Percentiles rank a stretch among this genome's conserved stretches.
phyloP scores from a whole-genome alignment of 208 protist species.

The Leishmania aethiopica region DNA sequence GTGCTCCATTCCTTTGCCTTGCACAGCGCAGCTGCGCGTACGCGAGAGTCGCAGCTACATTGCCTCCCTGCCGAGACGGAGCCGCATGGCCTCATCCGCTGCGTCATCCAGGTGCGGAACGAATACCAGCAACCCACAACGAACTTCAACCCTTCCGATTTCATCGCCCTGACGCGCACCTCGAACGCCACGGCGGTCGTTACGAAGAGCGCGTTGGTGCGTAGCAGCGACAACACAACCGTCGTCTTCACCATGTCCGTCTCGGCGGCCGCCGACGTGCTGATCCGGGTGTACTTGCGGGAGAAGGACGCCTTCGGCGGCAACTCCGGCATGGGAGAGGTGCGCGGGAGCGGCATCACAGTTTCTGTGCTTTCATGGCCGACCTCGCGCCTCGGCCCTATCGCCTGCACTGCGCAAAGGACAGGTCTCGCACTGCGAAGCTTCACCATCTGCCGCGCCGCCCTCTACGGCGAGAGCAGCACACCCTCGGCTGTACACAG shows the following conservation, averaged over 20 bases:
- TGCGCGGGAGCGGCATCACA: constrained; percentile 43
- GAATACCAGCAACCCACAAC: constrained; percentile 39
- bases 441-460: constrained; percentile 33
- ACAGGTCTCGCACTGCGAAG: constrained; percentile 37
- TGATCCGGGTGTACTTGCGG: constrained; percentile 36
- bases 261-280: constrained; percentile 29
- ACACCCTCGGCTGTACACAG: constrained; percentile 33
- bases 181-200: constrained; percentile 29
- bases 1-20: constrained; percentile 2
- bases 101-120: constrained; percentile 46
- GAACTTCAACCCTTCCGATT: constrained; percentile 37
- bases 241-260: constrained; percentile 39
- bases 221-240: constrained; percentile 42
- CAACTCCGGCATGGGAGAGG: constrained; percentile 7
- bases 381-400: constrained; percentile 33
- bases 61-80: constrained; percentile 40
- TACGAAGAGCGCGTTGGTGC: constrained; percentile 25
- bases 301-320: not conserved
- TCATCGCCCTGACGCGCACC: constrained; percentile 26
- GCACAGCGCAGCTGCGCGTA: constrained; percentile 14
- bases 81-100: constrained; percentile 28
- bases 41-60: constrained; percentile 35
- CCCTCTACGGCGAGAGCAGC: constrained; percentile 36
- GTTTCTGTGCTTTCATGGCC: constrained; percentile 42
- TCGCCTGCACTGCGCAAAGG: constrained; percentile 32